A percentile compares a stretch with the other conserved stretches of the same genome.
Conservation (phyloP, 345 rosid genomes). For the Syzygium jambos region DNA sequence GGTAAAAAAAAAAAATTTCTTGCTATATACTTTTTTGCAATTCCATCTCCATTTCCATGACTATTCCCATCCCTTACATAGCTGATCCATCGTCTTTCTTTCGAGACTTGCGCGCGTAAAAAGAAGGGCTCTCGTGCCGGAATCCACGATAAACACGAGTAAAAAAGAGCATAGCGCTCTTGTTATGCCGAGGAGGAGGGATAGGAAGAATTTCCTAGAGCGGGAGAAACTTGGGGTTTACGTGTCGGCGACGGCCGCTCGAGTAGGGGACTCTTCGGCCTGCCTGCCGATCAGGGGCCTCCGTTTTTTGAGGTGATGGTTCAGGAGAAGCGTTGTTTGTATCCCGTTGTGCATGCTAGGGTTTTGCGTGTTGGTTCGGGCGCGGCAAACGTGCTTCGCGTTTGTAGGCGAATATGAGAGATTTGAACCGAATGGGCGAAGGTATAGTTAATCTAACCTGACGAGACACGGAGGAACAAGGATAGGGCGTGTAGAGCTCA, state of each 20-base stretch:
- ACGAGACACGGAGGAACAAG: accelerated
- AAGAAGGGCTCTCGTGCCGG: accelerated
- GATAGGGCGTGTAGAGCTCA: neutral
- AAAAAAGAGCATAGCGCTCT: neutral
- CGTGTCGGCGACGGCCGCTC: accelerated
- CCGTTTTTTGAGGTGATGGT: neutral
- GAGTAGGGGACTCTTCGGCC: neutral
- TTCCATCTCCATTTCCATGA: neutral
- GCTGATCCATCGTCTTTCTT: neutral
- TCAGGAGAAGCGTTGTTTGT: neutral
- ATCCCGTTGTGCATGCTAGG: neutral
- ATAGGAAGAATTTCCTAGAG: neutral
- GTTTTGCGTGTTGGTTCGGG: neutral
- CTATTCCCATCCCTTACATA: neutral
- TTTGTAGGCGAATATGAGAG: neutral
- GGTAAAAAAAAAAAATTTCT: no score
- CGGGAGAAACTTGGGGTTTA: neutral
- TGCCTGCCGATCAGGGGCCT: neutral
- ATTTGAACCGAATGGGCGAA: accelerated
- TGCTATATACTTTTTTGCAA: neutral
- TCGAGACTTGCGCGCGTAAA: neutral
- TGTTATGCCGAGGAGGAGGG: neutral
- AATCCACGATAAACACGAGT: neutral
- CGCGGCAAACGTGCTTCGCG: neutral
- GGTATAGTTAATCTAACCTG: no score